Conservation (phyloP, 2,329 filamentous ascomycete genomes). For the Diaporthe ilicicola region DNA sequence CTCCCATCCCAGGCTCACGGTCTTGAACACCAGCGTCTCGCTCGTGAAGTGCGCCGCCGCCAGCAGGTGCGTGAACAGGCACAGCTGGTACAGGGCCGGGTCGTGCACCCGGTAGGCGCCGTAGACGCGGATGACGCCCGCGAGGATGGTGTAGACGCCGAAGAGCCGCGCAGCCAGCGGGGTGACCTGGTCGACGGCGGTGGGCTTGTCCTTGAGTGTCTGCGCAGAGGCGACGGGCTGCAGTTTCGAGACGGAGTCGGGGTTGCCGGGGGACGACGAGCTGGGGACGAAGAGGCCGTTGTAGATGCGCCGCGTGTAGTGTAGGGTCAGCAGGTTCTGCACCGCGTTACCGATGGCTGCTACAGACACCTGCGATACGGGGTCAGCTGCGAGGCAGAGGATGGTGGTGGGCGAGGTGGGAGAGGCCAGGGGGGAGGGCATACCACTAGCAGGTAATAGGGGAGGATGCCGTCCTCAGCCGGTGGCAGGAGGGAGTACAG, state of each 20-base stretch:
- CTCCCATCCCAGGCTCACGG: slow-evolving; percentile 69
- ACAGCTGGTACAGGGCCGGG: slow-evolving; percentile 78
- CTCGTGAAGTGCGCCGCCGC: slow-evolving; percentile 80
- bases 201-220: slow-evolving; percentile 53
- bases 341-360: slow-evolving; percentile 86
- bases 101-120: slow-evolving; percentile 83
- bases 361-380: slow-evolving; percentile 72
- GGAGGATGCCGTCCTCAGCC: slow-evolving; percentile 60
- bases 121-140: slow-evolving; percentile 80
- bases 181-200: slow-evolving; percentile 70
- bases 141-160: slow-evolving; percentile 87
- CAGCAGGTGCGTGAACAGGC: slow-evolving; percentile 82
- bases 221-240: slow-evolving; percentile 58
- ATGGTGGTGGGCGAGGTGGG: slow-evolving; percentile 11
- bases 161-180: slow-evolving; percentile 82
- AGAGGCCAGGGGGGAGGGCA: slow-evolving; percentile 35
- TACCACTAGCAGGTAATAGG: slow-evolving; percentile 68
- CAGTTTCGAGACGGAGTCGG: slow-evolving; percentile 53
- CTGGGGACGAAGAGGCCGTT: slow-evolving; percentile 68
- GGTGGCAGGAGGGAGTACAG: slow-evolving; percentile 56
- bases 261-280: slow-evolving; percentile 50
- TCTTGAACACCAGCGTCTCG: slow-evolving; percentile 84
- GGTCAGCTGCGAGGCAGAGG: not conserved
- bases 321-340: slow-evolving; percentile 82
- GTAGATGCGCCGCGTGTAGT: slow-evolving; percentile 90